Base-by-base conservation (phyloP, 2,329 filamentous ascomycete genomes). In the Cytospora leucostoma region DNA sequence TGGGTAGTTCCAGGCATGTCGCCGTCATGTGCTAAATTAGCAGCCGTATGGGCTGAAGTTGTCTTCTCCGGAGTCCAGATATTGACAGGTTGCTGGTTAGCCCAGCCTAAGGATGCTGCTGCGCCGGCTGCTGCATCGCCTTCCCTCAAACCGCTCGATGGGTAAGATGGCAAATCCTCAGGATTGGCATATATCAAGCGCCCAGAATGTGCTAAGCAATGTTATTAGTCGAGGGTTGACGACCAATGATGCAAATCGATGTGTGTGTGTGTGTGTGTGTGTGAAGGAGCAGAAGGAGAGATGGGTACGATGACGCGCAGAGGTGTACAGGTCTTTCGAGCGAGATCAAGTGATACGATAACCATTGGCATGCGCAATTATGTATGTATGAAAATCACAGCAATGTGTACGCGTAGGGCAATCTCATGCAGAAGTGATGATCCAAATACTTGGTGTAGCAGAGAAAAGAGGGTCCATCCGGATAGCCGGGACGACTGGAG, bases 71-170 rank as follows among this genome's bases (percentile, higher is more conserved):
- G 86, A 71, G 84, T 88, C 87, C 88, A 90, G 72, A 81, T 79
- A 73, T 90, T 83, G 57, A 87, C 79, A 3, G 85, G 74, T 69
- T 86, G 85, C 71, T 52, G 47, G 38, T 61, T 64, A 38, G 65
- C 82, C 80, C 91, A 90, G 57, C 91, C 91, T 53, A 94, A 79
- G 58, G 83, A 85, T 49, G 91, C 91, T 60, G 92, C 92, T 61
- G 90, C 86, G 67, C 88, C 85, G 65, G 91, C 91, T 62, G 91
- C 91, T 58, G 82, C 80, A 69, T 77, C 79, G 68, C 83, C 79
- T 52, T 79, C 70, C 60, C 74, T 77, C 63, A 92, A 80, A 44
- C 90, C 89, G 63, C 81, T 74, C 11, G 88, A 87, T 13, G 91
- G 90, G 70, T 83, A 94, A 71, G 88, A 90, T 44, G 91, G 91